A percentile compares a stretch with the other conserved stretches of the same genome.
These are phyloP conservation scores for Coniella lustricola DNA, from an alignment of 2,329 filamentous ascomycete species.

Conservation along the genomic window DNA sequence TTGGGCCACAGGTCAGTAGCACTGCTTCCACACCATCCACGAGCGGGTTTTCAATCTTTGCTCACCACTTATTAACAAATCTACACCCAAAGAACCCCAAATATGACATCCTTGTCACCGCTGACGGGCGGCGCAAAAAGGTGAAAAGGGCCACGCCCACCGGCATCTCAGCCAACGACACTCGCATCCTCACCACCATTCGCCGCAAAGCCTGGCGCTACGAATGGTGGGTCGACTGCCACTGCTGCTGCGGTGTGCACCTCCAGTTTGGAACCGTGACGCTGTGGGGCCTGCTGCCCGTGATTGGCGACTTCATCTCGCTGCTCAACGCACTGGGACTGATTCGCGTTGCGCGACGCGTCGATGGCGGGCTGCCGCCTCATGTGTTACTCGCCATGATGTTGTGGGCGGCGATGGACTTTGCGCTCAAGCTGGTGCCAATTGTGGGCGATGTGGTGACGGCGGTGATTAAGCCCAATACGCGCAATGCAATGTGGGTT, in stretches of 20 bases:
- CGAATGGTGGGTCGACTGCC: constrained; percentile 16
- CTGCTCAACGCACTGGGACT: constrained; percentile 13
- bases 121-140: constrained; percentile 14
- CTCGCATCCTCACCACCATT: constrained; percentile 9
- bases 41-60: background rate
- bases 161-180: constrained; percentile 8
- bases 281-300: constrained; percentile 12
- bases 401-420: constrained; percentile 12
- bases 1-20: constrained; percentile 10
- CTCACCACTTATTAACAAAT: background rate
- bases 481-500: constrained; percentile 10
- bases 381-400: constrained; percentile 6
- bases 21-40: background rate
- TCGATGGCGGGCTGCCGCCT: constrained; percentile 11
- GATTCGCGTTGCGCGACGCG: constrained; percentile 8
- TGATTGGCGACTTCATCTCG: constrained; percentile 12
- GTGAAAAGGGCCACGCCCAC: constrained; percentile 8
- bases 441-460: constrained; percentile 12
- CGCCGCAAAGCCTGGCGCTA: constrained; percentile 15
- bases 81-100: constrained; percentile 8
- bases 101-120: constrained; percentile 11
- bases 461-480: constrained; percentile 13
- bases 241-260: constrained; percentile 15
- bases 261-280: constrained; percentile 14
- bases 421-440: constrained; percentile 12